Conservation (phyloP, 768 basidiomycete species). For the Agaricus bisporus region DNA sequence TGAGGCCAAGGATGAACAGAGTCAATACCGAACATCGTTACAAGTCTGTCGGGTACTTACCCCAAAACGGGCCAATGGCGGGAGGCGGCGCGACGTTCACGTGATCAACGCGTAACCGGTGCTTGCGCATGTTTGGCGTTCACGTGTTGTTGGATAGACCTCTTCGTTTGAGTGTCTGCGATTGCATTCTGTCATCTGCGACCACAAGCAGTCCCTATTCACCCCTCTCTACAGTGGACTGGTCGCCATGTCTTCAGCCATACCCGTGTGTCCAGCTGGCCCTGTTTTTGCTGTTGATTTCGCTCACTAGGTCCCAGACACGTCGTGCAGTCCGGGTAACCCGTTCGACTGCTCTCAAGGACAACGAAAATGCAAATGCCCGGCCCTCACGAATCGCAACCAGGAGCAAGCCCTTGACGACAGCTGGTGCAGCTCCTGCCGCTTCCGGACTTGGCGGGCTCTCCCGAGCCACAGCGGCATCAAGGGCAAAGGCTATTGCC, state of each 20-base stretch:
- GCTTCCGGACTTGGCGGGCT: constrained; percentile 30
- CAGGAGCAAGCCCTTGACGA: constrained; percentile 52
- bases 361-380: constrained; percentile 71
- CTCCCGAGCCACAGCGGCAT: constrained; percentile 41
- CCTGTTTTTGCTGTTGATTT: constrained; percentile 10
- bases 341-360: constrained; percentile 45
- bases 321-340: constrained; percentile 61
- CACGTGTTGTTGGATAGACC: constrained; percentile 40
- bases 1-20: too few relatives aligned
- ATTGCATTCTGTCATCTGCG: constrained; percentile 23
- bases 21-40: too few relatives aligned
- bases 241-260: constrained; percentile 38
- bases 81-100: constrained; percentile 17
- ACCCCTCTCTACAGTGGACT: constrained; percentile 16
- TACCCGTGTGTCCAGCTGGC: constrained; percentile 31
- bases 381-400: constrained; percentile 54
- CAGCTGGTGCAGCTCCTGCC: constrained; percentile 30
- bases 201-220: constrained; percentile 14
- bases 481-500: constrained; percentile 10
- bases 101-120: constrained; percentile 31
- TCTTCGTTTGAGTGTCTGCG: constrained; percentile 18
- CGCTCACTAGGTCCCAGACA: constrained; percentile 36
- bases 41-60: too few relatives aligned
- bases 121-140: constrained; percentile 17
- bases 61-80: too few relatives aligned